phyloP scores from a whole-genome alignment of 2,329 filamentous ascomycete genomes.

The Chaetomium sp. region DNA sequence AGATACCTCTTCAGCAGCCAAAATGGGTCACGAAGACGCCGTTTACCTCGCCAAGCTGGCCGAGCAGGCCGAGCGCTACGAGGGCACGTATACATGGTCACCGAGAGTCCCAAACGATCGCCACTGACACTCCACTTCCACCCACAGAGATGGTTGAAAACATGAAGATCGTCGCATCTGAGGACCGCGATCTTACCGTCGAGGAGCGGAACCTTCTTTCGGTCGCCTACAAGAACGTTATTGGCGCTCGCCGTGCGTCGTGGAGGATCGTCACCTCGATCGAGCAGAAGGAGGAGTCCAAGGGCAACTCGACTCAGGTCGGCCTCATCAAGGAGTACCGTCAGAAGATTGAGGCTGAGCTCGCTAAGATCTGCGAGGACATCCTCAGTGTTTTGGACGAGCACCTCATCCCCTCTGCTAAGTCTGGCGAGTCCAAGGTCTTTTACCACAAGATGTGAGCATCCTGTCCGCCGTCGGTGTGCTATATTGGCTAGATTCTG shows the following conservation, averaged over 20 bases:
- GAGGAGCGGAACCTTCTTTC: constrained; percentile 97
- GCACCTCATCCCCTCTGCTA: constrained; percentile 88
- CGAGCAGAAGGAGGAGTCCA: constrained; percentile 99
- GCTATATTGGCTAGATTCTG: constrained; percentile 10
- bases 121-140: constrained; percentile 12
- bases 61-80: constrained; percentile 99
- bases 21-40: constrained; percentile 98
- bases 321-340: constrained; percentile 95
- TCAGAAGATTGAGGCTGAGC: constrained; percentile 94
- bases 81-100: constrained; percentile 59
- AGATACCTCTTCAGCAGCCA: constrained; percentile 29
- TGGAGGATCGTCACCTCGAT: constrained; percentile 99
- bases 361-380: constrained; percentile 96
- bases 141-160: constrained; percentile 94
- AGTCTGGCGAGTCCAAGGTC: constrained; percentile 96
- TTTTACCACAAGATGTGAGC: constrained; percentile 99
- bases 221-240: constrained; percentile 99
- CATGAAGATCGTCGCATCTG: constrained; percentile 97
- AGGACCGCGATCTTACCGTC: constrained; percentile 75
- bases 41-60: constrained; percentile 99
- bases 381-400: constrained; percentile 92
- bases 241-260: constrained; percentile 90
- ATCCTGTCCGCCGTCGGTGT: not conserved
- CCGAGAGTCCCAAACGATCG: constrained; percentile 3
- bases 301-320: constrained; percentile 91